A percentile compares a stretch with the other conserved stretches of the same genome.
Evolutionary conservation across 225 moss, liverwort and hornwort genomes (phyloP).

Genomic region (Physcomitrellopsis africana): DNA sequence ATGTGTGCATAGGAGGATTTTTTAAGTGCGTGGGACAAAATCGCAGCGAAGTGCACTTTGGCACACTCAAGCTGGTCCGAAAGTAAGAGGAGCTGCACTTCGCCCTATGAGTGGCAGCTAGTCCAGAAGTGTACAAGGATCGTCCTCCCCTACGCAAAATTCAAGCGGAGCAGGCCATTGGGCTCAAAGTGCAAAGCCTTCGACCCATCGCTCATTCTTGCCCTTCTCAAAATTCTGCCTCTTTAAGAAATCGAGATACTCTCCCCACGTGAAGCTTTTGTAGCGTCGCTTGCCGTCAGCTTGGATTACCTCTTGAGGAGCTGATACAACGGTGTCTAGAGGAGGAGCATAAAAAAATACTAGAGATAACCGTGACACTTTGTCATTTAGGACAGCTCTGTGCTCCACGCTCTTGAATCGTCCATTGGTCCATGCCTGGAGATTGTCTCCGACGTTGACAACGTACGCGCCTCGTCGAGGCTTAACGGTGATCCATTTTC

Average conservation of each 20-base stretch:
- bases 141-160: conserved; percentile 4
- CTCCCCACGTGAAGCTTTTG: conserved; percentile 53
- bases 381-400: conserved; percentile 48
- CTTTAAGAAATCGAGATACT: conserved; percentile 44
- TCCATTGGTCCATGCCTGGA: conserved; percentile 60
- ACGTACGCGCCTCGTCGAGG: conserved; percentile 48
- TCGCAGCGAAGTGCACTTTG: neutral
- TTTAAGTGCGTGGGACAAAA: neutral
- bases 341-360: conserved; percentile 49
- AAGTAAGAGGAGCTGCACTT: neutral
- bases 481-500: conserved; percentile 54
- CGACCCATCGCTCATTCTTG: conserved; percentile 47
- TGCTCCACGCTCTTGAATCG: conserved; percentile 62
- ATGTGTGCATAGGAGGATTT: neutral
- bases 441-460: conserved; percentile 53
- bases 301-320: conserved; percentile 33
- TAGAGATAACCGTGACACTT: conserved; percentile 44
- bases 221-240: conserved; percentile 49
- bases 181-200: conserved; percentile 41
- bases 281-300: conserved; percentile 32
- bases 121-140: neutral
- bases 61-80: conserved; percentile 2
- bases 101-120: neutral
- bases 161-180: neutral
- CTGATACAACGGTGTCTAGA: conserved; percentile 26